Base-by-base conservation (phyloP, 495 filamentous ascomycete species). In the Penicillium coffeae region DNA sequence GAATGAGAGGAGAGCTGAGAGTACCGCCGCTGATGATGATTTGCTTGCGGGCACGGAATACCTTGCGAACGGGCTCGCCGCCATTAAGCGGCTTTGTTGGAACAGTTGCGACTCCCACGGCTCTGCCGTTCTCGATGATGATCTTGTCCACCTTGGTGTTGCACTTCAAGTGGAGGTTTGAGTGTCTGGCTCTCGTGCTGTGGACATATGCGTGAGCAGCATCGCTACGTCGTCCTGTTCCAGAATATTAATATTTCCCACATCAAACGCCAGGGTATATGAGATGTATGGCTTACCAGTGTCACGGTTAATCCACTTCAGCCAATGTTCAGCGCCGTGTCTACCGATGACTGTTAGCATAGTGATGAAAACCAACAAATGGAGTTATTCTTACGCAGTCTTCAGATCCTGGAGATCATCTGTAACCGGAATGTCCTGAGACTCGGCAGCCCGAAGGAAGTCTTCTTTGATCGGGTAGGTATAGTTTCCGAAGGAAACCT, bases 101-200 rank as follows among this genome's bases (percentile, higher is more conserved):
- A 5, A 82, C 63, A 1, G 72, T 76, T 40, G 75, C 75, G 18
- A 88, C 79, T 33, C 75, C 85, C 9, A 85, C 81, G 3, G 85
- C 84, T 22, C 76, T 69, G 21, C 79, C 81, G 48, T 86, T 77
- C 48, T 90, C 85, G 41, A 92, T 80, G 47, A 90, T 85, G 12
- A 89, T 71, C 63, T 85, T 89, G 59, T 89, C 86, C n/a, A 88
- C 80, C 63, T 90, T 92, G 57, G 86, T 90, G 66, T 88, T 87
- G 64, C 80, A 84, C 52, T 83, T 81, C 1, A 92, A 72, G 56
- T 89, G 87, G 19, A 92, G 69, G 60, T 90, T 92, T 39, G 71
- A 71, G 58, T 89, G 64, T 19, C 81, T 78, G 15, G 80, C 71
- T 50, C 83, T 76, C 7, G 83, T 87, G 20, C 82, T 81, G 59